These are phyloP conservation scores for Trichocomaceae sp. DNA, from an alignment of 2,329 filamentous ascomycete genomes.

Conservation along the genomic window DNA sequence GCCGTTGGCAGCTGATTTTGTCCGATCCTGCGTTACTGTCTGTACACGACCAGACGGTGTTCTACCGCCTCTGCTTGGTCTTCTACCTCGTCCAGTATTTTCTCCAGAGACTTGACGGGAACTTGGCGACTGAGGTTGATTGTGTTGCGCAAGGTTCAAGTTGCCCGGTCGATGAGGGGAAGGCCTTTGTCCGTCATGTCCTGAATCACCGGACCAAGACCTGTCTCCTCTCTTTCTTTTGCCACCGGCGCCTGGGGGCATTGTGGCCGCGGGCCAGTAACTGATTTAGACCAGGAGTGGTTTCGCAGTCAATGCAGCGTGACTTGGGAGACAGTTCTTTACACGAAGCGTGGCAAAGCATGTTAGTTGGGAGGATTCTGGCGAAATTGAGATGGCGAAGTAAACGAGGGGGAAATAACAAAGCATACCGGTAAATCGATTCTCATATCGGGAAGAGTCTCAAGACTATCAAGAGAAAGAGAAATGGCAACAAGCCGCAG, in stretches of 20 bases:
- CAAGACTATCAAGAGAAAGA: conserved; percentile 6
- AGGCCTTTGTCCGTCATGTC: conserved; percentile 35
- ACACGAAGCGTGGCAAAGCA: conserved; percentile 2
- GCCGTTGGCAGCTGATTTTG: conserved; percentile 23
- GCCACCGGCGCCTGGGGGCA: conserved; percentile 45
- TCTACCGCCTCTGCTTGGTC: conserved; percentile 34
- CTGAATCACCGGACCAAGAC: conserved; percentile 38
- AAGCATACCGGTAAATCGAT: conserved; percentile 2
- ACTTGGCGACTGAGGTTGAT: conserved; percentile 33
- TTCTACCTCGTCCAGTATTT: conserved; percentile 32
- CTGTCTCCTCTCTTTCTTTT: conserved; percentile 52
- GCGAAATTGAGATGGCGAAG: neutral
- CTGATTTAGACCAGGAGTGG: conserved; percentile 17
- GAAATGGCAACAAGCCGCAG: neutral
- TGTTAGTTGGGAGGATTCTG: neutral
- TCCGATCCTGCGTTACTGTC: conserved; percentile 31
- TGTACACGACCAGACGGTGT: conserved; percentile 30
- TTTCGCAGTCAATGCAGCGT: conserved; percentile 22
- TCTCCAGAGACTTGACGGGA: conserved; percentile 33
- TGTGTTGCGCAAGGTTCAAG: conserved; percentile 49
- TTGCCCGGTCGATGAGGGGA: conserved; percentile 43
- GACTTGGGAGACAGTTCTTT: conserved; percentile 24
- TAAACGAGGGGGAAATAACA: neutral
- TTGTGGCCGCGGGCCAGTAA: conserved; percentile 28
- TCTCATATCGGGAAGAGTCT: conserved; percentile 5